Conservation (phyloP, 495 filamentous ascomycete species). For the Neurospora sp. region DNA sequence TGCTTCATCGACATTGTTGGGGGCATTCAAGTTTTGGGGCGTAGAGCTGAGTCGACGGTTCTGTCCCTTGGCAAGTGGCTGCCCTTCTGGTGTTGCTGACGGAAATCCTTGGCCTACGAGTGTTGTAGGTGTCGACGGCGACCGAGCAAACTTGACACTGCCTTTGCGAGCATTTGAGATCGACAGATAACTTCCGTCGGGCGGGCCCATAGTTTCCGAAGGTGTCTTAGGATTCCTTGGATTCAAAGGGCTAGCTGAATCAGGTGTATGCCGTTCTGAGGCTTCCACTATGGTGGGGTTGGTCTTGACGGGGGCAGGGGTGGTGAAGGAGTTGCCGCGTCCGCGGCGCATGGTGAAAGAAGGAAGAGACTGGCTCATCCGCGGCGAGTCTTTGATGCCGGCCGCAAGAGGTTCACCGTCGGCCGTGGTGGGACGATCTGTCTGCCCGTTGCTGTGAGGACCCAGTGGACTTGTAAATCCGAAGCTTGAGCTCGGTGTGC, state of each 20-base stretch:
- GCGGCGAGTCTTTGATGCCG: conserved; percentile 2
- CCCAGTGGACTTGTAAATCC: conserved; percentile 28
- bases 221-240: conserved; percentile 65
- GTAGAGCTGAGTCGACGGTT: conserved; percentile 35
- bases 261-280: conserved; percentile 17
- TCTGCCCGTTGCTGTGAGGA: conserved; percentile 1
- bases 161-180: conserved; percentile 48
- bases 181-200: conserved; percentile 72
- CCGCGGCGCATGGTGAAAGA: conserved; percentile 8
- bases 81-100: background rate
- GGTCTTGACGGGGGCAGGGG: conserved; percentile 8
- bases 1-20: conserved; percentile 58
- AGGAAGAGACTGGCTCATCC: conserved; percentile 12
- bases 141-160: conserved; percentile 17
- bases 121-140: conserved; percentile 73
- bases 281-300: conserved; percentile 3
- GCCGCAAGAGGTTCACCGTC: background rate
- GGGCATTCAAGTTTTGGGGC: conserved; percentile 43
- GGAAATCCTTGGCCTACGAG: background rate
- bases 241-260: conserved; percentile 42
- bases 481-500: conserved; percentile 25
- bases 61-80: background rate
- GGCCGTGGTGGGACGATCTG: background rate
- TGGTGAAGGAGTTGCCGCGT: conserved; percentile 5
- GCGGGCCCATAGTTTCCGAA: conserved; percentile 58